Conservation (phyloP, 352 stramenopile species). For the Blastocystis sp. region DNA sequence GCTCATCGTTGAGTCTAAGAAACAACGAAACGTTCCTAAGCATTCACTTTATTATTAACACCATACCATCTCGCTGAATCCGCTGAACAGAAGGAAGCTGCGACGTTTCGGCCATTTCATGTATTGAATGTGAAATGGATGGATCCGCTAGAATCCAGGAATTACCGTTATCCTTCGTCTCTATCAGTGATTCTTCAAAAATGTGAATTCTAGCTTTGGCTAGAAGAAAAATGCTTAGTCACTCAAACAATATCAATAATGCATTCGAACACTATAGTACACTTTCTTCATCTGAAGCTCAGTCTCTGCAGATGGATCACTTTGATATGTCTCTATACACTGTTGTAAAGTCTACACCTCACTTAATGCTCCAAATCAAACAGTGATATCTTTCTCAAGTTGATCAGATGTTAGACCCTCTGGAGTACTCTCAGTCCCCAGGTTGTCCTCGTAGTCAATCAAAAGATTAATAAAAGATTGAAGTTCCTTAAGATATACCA, state of each 20-base stretch:
- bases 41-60: not conserved
- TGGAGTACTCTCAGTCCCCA: not conserved
- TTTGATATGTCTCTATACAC: not conserved
- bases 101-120: not conserved
- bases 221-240: too few relatives aligned
- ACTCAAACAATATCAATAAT: constrained; percentile 25
- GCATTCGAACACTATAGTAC: not conserved
- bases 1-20: not conserved
- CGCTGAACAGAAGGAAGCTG: constrained; percentile 60
- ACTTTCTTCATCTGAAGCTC: not conserved
- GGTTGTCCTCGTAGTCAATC: not conserved
- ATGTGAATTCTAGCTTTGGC: not conserved
- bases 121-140: not conserved
- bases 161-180: not conserved
- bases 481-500: not conserved
- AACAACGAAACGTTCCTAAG: constrained; percentile 45
- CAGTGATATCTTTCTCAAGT: constrained; percentile 12
- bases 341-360: not conserved
- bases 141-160: too few relatives aligned
- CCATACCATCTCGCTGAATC: constrained; percentile 31
- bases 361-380: not conserved
- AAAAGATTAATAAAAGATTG: not conserved
- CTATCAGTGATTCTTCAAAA: not conserved
- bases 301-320: not conserved
- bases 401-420: not conserved